Conservation (phyloP, 495 filamentous ascomycete species). For the Chlorociboria aeruginascens region DNA sequence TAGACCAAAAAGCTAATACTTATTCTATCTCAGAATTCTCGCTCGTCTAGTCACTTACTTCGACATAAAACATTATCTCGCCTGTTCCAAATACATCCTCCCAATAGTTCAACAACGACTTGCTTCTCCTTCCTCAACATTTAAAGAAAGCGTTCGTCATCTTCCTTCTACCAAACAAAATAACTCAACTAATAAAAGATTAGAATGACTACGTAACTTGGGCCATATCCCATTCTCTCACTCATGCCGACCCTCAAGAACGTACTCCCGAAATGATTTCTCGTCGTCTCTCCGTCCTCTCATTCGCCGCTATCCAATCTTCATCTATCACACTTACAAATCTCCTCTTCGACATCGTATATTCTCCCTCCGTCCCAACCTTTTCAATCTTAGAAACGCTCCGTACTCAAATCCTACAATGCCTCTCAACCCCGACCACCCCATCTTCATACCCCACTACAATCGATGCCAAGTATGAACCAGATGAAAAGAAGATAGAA, state of each 20-base stretch:
- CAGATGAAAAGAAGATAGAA: constrained; percentile 17
- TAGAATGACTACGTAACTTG: constrained; percentile 29
- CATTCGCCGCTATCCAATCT: constrained; percentile 39
- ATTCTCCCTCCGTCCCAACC: not conserved
- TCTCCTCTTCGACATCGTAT: constrained; percentile 26
- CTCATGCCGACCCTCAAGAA: constrained; percentile 19
- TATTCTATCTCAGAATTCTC: constrained; percentile 19
- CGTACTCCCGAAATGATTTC: constrained; percentile 20
- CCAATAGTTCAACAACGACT: constrained; percentile 23
- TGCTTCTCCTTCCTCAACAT: not conserved
- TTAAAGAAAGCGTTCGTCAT: constrained; percentile 1
- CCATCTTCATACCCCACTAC: too few relatives aligned
- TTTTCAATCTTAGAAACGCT: not conserved
- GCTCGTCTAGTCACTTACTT: constrained; percentile 23
- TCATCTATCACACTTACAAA: constrained; percentile 33
- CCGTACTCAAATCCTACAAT: not conserved
- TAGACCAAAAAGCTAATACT: constrained; percentile 9
- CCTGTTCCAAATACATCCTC: constrained; percentile 18
- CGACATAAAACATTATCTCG: constrained; percentile 21
- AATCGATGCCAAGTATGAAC: constrained; percentile 13
- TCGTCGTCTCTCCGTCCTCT: constrained; percentile 27
- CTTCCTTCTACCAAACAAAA: not conserved
- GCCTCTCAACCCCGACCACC: too few relatives aligned
- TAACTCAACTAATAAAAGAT: not conserved
- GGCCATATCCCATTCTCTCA: constrained; percentile 23